Evolutionary conservation across 805 yeast genomes (phyloP).

Genomic region (Barnettozyma salicaria): DNA sequence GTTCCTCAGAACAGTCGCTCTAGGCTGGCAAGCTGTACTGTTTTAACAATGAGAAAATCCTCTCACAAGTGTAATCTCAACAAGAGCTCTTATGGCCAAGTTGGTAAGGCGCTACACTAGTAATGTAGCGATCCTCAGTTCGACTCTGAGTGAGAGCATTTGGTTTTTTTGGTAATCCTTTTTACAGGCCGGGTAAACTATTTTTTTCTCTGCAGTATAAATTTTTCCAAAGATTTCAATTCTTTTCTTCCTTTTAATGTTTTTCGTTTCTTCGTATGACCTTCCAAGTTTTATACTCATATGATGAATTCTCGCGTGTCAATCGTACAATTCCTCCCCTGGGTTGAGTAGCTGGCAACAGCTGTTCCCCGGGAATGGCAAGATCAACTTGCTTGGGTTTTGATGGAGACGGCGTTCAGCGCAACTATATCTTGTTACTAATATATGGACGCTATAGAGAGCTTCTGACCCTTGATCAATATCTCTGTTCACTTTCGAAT

Average conservation of each 20-base stretch:
- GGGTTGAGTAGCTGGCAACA: conserved; percentile 21
- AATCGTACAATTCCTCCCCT: conserved; percentile 24
- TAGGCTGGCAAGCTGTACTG: too few relatives aligned
- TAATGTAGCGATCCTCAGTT: conserved; percentile 79
- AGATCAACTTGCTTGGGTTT: conserved; percentile 23
- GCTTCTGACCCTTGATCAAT: conserved; percentile 23
- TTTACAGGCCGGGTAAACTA: neutral
- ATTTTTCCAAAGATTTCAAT: conserved; percentile 1
- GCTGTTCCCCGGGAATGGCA: conserved; percentile 19
- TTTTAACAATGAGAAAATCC: too few relatives aligned
- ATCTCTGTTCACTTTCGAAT: neutral
- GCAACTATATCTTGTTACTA: conserved; percentile 28
- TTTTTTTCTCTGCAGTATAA: conserved; percentile 2
- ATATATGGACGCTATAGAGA: conserved; percentile 24
- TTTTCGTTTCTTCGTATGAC: conserved; percentile 18
- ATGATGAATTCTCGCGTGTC: conserved; percentile 30
- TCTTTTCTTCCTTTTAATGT: neutral
- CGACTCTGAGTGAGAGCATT: conserved; percentile 65
- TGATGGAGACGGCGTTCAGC: conserved; percentile 27
- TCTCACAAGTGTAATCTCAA: neutral
- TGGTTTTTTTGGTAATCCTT: conserved; percentile 15
- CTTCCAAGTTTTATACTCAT: conserved; percentile 31
- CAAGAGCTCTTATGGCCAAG: conserved; percentile 46
- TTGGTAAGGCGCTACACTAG: conserved; percentile 83
- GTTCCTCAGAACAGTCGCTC: too few relatives aligned